Percentiles rank a stretch among this genome's conserved stretches.
Conservation (phyloP, 768 basidiomycete genomes). For the Podaxis sp. region DNA sequence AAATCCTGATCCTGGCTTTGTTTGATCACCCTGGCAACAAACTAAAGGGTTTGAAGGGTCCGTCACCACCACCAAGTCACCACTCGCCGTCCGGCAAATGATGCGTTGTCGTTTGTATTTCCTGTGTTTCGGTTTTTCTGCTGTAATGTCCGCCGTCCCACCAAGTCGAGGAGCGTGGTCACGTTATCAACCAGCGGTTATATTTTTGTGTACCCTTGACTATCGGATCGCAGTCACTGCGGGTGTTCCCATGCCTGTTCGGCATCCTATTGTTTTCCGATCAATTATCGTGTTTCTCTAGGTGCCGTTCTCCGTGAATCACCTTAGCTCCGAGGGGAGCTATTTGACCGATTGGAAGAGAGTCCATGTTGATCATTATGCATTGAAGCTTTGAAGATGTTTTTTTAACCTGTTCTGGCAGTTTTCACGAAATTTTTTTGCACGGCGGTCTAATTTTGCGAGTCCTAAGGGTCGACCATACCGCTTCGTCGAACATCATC, state of each 20-base stretch:
- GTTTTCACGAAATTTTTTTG: not conserved
- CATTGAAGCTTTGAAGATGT: too few species aligned
- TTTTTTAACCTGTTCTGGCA: too few species aligned
- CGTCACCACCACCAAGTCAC: too few species aligned
- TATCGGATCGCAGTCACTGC: constrained; percentile 5
- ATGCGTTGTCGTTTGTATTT: not conserved
- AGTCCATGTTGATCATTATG: too few species aligned
- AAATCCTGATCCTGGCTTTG: not conserved
- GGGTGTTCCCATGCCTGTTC: not conserved
- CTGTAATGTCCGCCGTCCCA: not conserved
- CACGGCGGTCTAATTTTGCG: not conserved
- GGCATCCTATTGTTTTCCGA: constrained; percentile 4
- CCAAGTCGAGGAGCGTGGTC: not conserved
- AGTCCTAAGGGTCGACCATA: not conserved
- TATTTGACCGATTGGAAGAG: not conserved
- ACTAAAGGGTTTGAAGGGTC: too few species aligned
- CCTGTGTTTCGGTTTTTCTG: not conserved
- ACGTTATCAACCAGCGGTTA: not conserved
- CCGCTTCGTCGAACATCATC: not conserved
- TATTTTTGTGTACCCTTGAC: constrained; percentile 6
- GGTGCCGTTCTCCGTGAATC: not conserved
- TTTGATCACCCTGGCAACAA: not conserved
- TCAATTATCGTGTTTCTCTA: not conserved
- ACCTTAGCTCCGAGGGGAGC: too few species aligned
- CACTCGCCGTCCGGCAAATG: not conserved